Conservation (phyloP, 2,329 filamentous ascomycete genomes). For the Trichophyton equinum region DNA sequence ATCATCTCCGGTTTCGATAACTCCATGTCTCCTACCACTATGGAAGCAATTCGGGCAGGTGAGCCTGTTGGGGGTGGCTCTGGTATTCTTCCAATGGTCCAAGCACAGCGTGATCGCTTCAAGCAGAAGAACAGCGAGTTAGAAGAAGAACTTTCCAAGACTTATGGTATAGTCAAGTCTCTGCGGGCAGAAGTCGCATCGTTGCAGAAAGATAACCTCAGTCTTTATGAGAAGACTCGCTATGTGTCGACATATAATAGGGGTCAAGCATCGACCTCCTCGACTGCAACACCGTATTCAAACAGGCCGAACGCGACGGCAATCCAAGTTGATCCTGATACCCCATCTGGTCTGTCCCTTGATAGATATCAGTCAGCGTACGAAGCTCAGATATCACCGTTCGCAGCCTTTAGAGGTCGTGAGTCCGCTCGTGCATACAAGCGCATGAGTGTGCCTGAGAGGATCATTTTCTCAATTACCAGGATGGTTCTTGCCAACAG, state of each 20-base stretch:
- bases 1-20: slow-evolving; percentile 96
- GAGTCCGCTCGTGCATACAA: slow-evolving; percentile 85
- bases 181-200: slow-evolving; percentile 82
- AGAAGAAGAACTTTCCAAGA: slow-evolving; percentile 77
- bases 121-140: slow-evolving; percentile 90
- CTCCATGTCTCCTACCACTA: slow-evolving; percentile 39
- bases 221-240: slow-evolving; percentile 91
- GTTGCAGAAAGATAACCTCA: slow-evolving; percentile 89
- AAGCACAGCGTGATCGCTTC: slow-evolving; percentile 93
- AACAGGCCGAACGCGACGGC: slow-evolving; percentile 65
- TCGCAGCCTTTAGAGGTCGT: slow-evolving; percentile 86
- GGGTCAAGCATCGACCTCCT: slow-evolving; percentile 46
- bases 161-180: slow-evolving; percentile 68
- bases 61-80: slow-evolving; percentile 61
- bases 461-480: slow-evolving; percentile 80
- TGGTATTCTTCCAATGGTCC: slow-evolving; percentile 94
- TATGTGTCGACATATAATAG: slow-evolving; percentile 92
- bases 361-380: slow-evolving; percentile 87
- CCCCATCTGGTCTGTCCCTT: slow-evolving; percentile 52
- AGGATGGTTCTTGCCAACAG: slow-evolving; percentile 81
- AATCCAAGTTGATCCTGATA: slow-evolving; percentile 47
- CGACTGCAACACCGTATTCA: slow-evolving; percentile 49
- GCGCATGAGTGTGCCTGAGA: slow-evolving; percentile 82
- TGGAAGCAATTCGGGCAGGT: slow-evolving; percentile 52
- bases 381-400: slow-evolving; percentile 89